Conservation (phyloP, 2,329 filamentous ascomycete genomes). For the Xylaria sp. region DNA sequence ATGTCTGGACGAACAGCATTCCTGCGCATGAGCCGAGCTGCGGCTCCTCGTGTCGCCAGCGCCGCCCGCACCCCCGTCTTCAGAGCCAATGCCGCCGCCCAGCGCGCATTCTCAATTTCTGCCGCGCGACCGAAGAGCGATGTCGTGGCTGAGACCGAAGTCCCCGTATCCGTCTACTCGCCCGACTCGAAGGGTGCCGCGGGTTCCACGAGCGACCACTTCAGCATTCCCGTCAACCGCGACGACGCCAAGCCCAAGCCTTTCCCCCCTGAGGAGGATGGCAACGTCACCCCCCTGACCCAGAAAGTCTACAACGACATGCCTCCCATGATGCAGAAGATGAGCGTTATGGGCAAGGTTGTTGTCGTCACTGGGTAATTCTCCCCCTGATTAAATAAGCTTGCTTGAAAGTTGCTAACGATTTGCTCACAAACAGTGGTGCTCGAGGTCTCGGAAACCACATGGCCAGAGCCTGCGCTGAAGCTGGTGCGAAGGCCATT, state of each 20-base stretch:
- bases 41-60: slow-evolving; percentile 45
- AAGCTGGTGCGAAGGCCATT: slow-evolving; percentile 78
- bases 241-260: slow-evolving; percentile 55
- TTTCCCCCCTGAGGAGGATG: slow-evolving; percentile 58
- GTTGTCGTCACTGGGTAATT: slow-evolving; percentile 76
- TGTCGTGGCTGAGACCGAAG: slow-evolving; percentile 66
- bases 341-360: slow-evolving; percentile 75
- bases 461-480: slow-evolving; percentile 81
- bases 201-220: slow-evolving; percentile 58
- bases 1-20: slow-evolving; percentile 49
- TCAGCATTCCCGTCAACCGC: slow-evolving; percentile 63
- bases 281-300: slow-evolving; percentile 62
- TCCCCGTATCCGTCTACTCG: slow-evolving; percentile 65
- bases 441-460: slow-evolving; percentile 81
- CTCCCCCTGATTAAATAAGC: background rate
- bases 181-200: slow-evolving; percentile 58
- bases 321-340: slow-evolving; percentile 73
- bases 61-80: slow-evolving; percentile 39
- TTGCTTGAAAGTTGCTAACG: slow-evolving; percentile 34
- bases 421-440: slow-evolving; percentile 60
- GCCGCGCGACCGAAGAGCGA: slow-evolving; percentile 57
- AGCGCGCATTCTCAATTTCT: slow-evolving; percentile 53
- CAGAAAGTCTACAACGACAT: slow-evolving; percentile 65
- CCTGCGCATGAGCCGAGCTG: slow-evolving; percentile 46
- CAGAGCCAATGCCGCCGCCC: slow-evolving; percentile 45